These are phyloP conservation scores for Trichoderma breve DNA, from an alignment of 2,329 filamentous ascomycete species.

Conservation along the genomic window DNA sequence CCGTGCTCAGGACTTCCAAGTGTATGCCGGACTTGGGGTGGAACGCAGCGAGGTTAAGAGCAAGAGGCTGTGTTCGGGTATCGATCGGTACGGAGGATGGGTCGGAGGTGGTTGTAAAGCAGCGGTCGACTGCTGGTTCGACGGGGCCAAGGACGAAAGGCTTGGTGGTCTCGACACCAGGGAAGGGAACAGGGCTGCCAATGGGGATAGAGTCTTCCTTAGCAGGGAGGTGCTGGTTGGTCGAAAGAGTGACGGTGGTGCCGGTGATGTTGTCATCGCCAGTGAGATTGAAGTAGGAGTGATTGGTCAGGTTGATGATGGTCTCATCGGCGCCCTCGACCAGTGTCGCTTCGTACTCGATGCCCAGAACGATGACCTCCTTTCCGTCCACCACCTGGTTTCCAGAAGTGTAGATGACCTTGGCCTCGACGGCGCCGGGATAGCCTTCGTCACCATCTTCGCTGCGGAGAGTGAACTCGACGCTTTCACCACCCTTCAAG, in stretches of 20 bases:
- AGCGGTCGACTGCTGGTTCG: constrained; percentile 81
- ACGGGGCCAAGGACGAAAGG: constrained; percentile 70
- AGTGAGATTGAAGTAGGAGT: constrained; percentile 74
- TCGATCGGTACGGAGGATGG: constrained; percentile 61
- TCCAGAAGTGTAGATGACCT: constrained; percentile 74
- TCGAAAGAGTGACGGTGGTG: constrained; percentile 65
- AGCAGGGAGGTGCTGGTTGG: constrained; percentile 67
- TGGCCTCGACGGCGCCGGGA: constrained; percentile 77
- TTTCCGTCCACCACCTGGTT: constrained; percentile 62
- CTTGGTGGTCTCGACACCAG: constrained; percentile 62
- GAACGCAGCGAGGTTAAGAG: constrained; percentile 66
- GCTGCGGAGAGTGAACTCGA: constrained; percentile 66
- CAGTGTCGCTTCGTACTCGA: constrained; percentile 88
- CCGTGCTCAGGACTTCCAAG: constrained; percentile 84
- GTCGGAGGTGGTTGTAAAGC: constrained; percentile 74
- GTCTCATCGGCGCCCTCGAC: constrained; percentile 82
- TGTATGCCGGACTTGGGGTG: constrained; percentile 74
- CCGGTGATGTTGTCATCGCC: constrained; percentile 53
- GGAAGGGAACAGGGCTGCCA: constrained; percentile 61
- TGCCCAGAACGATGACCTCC: constrained; percentile 69
- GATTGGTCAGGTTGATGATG: constrained; percentile 89
- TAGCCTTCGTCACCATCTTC: constrained; percentile 85
- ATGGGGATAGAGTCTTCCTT: constrained; percentile 73
- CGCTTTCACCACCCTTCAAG: constrained; percentile 61
- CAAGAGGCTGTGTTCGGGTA: constrained; percentile 61